Evolutionary conservation across 1,284 basidiomycete species (phyloP), one percentile per base, ranked within the genome.

Genomic region (Cryptococcus wingfieldii): DNA sequence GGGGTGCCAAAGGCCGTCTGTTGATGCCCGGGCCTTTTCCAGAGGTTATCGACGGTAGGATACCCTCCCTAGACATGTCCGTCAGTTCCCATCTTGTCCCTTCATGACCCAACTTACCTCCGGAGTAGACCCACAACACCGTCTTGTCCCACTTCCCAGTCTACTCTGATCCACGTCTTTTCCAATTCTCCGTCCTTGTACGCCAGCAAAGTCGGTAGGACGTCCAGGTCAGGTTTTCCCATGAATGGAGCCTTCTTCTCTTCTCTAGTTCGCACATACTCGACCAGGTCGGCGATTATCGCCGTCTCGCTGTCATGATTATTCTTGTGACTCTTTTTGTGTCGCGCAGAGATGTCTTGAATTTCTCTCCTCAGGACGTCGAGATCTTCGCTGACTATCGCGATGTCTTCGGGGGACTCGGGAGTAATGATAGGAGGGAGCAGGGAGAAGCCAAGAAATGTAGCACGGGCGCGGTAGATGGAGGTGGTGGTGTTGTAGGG

Each of bases 201-300:
- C 12, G 67, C 70, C 42, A 77, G 63, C 44, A 77, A 51, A 5
- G 72, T 70, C 10, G 75, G 75, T n/a, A 77, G 55, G 2, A 77
- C 75, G 43, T 76, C 75, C 3, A 68, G 66, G 59, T 77, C 75
- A 2, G 74, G 61, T 54, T 38, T 46, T 18, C 55, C 58, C 31
- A 53, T 51, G 19, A 34, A 34, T 34, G 31, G 31, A 6, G 6
- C 10, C 31, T 34, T 34, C 5, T 34, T 34, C 31, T 34, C 31
- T 34, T 34, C 31, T 34, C 31, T 34, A 34, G 7, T 6, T 34
- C 31, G 31, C 6, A 34, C 31, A 10, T 34, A 34, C 31, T 34
- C 31, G 31, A 34, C 31, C 31, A 34, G 31, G 7, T 34, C 31
- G 6, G 31, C 31, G 31, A 34, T 34, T 2, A 34, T 10, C 5